Evolutionary conservation across 1,284 basidiomycete genomes (phyloP).

Genomic region (Heterobasidion occidentale): DNA sequence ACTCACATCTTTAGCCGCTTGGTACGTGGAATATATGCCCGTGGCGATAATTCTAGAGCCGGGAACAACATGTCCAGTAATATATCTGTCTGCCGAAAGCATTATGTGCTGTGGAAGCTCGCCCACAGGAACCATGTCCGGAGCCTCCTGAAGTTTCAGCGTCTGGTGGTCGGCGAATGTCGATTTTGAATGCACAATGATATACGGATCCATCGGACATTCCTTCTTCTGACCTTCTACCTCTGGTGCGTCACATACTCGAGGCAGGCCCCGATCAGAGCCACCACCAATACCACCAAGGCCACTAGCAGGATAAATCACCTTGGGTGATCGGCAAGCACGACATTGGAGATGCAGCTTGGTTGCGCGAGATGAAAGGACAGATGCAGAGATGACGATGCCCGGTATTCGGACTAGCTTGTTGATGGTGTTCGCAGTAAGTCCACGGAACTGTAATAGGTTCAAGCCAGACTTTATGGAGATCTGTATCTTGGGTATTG

Average conservation of each 20-base stretch:
- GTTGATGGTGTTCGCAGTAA: constrained; percentile 90
- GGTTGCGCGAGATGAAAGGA: constrained; percentile 89
- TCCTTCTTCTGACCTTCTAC: constrained; percentile 79
- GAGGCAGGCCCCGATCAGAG: constrained; percentile 74
- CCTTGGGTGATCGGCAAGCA: constrained; percentile 79
- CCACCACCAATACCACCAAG: constrained; percentile 83
- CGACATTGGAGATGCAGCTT: constrained; percentile 92
- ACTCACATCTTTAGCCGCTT: constrained; percentile 74
- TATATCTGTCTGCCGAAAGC: constrained; percentile 83
- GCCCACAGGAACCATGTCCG: constrained; percentile 99
- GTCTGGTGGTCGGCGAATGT: constrained; percentile 94
- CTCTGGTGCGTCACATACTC: constrained; percentile 75
- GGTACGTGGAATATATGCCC: constrained; percentile 96
- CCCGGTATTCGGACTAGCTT: constrained; percentile 95
- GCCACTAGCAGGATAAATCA: constrained; percentile 75
- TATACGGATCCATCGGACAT: constrained; percentile 93
- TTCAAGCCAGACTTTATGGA: constrained; percentile 86
- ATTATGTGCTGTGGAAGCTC: constrained; percentile 96
- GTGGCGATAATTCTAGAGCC: constrained; percentile 93
- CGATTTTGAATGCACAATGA: constrained; percentile 94
- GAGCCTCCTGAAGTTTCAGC: constrained; percentile 97
- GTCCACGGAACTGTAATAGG: constrained; percentile 89
- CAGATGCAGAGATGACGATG: constrained; percentile 96
- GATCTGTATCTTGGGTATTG: constrained; percentile 84
- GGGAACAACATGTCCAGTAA: constrained; percentile 89